Base-by-base conservation (phyloP, 495 filamentous ascomycete species). In the Neurospora terricola region DNA sequence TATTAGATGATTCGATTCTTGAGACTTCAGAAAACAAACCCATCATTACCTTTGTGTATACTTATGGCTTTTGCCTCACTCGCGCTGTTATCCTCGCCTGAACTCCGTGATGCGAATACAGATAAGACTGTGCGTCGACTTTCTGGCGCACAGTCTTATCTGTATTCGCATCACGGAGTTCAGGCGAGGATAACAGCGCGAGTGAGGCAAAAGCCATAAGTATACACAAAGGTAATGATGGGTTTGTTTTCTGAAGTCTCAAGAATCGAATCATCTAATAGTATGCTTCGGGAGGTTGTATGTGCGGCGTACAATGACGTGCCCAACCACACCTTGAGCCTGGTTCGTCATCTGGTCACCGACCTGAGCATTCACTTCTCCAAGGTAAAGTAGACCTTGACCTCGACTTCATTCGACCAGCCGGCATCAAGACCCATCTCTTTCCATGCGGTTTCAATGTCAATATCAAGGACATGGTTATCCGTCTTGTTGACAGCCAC, bases 401-500 rank as follows among this genome's bases (percentile, higher is more conserved):
- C 85, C 45, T 87, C 84, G 38, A 93, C 88, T 79, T 98, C 94
- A 76, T 97, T 97, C 69, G 89, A 91, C 92, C 93, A 97, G 21
- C 92, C 90, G 45, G 88, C 84, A 73, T 89, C 78, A 45, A 96
- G 80, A 0, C 86, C 88, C 86, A 94, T 86, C 75, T 90, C 88
- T 36, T 88, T 89, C 93, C 94, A 98, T 4, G 96, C 96, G 39
- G 79, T 81, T 72, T 90, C 87, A 9, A 94, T 78, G 84, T 98
- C 92, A 37, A 98, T 86, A 48, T 91, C 89, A 37, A 99, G 80
- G 9, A 99, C 87, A 73, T 85, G 87, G 0, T 76, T 72, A 59
- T 88, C 83, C 2, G 80, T 80, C 43, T 85, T 82, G 72, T 87
- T 90, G 73, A 89, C 85, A 23, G 75, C 81, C 0, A 96, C 92